Conservation (phyloP, 2,329 filamentous ascomycete species). For the Ophiostoma triangulosporum region DNA sequence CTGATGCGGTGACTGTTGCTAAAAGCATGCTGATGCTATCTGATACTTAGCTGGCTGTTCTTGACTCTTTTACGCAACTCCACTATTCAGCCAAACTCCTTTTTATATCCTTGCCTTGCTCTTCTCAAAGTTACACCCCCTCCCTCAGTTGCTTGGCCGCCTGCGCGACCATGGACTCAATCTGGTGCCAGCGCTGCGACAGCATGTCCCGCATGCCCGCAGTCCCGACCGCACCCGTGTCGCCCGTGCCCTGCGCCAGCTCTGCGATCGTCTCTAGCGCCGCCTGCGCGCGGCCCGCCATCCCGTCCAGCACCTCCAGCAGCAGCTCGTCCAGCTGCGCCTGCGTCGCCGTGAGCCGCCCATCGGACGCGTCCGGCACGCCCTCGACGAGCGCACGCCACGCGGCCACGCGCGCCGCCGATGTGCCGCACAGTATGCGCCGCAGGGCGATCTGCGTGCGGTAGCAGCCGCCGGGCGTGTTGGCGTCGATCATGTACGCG, state of each 20-base stretch:
- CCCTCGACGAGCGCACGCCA: constrained; percentile 13
- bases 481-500: constrained; percentile 16
- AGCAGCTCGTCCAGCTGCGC: constrained; percentile 6
- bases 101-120: too few relatives aligned
- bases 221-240: constrained; percentile 8
- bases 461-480: constrained; percentile 16
- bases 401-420: constrained; percentile 1
- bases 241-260: neutral
- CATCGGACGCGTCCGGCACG: neutral
- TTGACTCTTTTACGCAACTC: too few relatives aligned
- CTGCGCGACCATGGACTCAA: constrained; percentile 12
- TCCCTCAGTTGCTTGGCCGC: constrained; percentile 5
- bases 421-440: constrained; percentile 10
- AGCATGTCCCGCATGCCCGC: constrained; percentile 11
- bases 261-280: constrained; percentile 4
- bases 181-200: constrained; percentile 13
- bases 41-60: too few relatives aligned
- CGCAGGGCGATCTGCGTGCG: constrained; percentile 16
- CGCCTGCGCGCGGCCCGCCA: constrained; percentile 8
- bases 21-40: too few relatives aligned
- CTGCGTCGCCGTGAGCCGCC: neutral
- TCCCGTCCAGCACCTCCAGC: constrained; percentile 9
- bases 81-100: too few relatives aligned
- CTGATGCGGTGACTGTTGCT: neutral
- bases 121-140: too few relatives aligned